A percentile compares a stretch with the other conserved stretches of the same genome.
Conservation (phyloP, 345 rosid genomes). For the Populus simonii region DNA sequence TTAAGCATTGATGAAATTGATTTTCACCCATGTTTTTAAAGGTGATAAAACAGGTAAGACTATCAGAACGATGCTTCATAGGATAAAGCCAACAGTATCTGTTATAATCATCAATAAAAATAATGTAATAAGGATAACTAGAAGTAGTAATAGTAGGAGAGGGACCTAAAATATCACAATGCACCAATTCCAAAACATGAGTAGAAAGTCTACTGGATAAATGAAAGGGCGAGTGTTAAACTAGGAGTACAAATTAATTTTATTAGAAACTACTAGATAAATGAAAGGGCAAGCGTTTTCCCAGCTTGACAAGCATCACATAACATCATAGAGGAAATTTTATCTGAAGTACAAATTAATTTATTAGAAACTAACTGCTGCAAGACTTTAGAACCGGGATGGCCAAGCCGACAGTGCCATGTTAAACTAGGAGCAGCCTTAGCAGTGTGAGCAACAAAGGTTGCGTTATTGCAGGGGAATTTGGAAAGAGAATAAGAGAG, state of each 20-base stretch:
- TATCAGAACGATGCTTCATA: neutral
- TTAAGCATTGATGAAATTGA: neutral
- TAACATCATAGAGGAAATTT: neutral
- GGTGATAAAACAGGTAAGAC: neutral
- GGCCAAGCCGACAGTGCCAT: neutral
- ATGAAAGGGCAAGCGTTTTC: neutral
- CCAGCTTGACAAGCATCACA: neutral
- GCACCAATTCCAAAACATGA: neutral
- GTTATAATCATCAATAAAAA: neutral
- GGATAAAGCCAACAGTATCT: neutral
- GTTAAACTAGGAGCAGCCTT: neutral
- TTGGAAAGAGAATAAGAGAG: neutral
- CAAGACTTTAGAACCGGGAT: accelerated
- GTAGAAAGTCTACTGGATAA: neutral
- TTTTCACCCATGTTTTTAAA: neutral
- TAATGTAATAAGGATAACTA: neutral
- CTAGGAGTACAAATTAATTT: too few species aligned
- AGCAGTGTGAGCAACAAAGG: neutral
- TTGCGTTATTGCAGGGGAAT: neutral
- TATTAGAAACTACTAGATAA: too few species aligned
- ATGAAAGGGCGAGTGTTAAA: neutral
- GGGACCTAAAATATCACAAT: neutral
- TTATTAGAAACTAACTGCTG: neutral
- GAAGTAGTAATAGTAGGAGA: neutral
- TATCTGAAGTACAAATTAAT: neutral